These are phyloP conservation scores for Perilla frutescens DNA, from an alignment of 257 asterid species.

Conservation along the genomic window DNA sequence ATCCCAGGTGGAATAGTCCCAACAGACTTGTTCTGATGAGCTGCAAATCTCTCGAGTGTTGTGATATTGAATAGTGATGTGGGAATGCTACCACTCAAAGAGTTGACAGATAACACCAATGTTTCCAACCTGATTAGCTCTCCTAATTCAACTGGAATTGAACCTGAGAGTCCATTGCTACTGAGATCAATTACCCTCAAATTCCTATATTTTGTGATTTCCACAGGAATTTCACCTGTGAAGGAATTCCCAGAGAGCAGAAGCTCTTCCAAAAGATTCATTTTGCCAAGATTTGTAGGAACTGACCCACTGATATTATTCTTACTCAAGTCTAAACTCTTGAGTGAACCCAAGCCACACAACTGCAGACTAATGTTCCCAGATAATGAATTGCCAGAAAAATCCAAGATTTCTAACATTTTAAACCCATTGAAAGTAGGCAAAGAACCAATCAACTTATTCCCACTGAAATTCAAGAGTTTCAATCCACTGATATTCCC, in stretches of 20 bases:
- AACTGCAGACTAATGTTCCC: conserved; percentile 55
- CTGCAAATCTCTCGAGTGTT: conserved; percentile 61
- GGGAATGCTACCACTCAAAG: conserved; percentile 64
- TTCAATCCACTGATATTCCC: conserved; percentile 53
- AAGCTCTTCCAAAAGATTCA: conserved; percentile 55
- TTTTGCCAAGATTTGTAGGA: conserved; percentile 60
- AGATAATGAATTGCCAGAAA: conserved; percentile 44
- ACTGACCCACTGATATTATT: conserved; percentile 50
- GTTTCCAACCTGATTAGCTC: conserved; percentile 49
- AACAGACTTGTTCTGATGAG: conserved; percentile 53
- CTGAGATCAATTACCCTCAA: conserved; percentile 62
- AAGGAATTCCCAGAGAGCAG: conserved; percentile 50
- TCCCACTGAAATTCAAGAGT: conserved; percentile 64
- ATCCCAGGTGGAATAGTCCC: conserved; percentile 67
- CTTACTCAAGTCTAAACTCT: conserved; percentile 49
- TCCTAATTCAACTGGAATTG: conserved; percentile 50
- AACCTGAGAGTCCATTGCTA: neutral
- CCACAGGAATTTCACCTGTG: conserved; percentile 52
- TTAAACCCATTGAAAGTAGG: conserved; percentile 63
- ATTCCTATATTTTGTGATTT: conserved; percentile 44
- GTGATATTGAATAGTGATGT: conserved; percentile 42
- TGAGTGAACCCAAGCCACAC: conserved; percentile 53
- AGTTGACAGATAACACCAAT: conserved; percentile 60
- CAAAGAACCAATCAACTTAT: conserved; percentile 47
- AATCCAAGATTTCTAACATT: conserved; percentile 55